Evolutionary conservation across 495 filamentous ascomycete genomes (phyloP).

Genomic region (Viridothelium virens): DNA sequence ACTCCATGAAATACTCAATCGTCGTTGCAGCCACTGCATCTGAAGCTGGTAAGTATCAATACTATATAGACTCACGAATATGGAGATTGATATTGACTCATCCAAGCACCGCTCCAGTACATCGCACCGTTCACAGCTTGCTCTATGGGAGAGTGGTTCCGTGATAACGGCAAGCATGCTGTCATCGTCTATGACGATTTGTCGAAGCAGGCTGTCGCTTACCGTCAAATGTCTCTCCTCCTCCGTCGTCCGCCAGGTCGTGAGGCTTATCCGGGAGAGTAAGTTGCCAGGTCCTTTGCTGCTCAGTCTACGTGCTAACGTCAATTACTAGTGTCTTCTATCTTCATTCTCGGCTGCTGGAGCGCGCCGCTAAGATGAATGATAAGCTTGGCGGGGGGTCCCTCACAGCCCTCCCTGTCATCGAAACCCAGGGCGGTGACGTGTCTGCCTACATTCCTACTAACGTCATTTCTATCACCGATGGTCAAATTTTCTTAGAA

Average conservation of each 20-base stretch:
- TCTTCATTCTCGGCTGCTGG: conserved; percentile 98
- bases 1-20: conserved; percentile 97
- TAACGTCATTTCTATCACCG: conserved; percentile 99
- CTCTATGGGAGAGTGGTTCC: conserved; percentile 78
- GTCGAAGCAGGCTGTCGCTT: conserved; percentile 98
- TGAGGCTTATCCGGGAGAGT: conserved; percentile 99
- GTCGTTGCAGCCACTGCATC: conserved; percentile 95
- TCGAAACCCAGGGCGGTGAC: conserved; percentile 99
- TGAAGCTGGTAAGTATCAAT: too few relatives aligned
- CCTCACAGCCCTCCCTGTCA: conserved; percentile 93
- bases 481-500: conserved; percentile 99
- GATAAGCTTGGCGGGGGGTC: conserved; percentile 93
- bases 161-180: conserved; percentile 87
- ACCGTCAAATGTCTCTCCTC: conserved; percentile 99
- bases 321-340: conserved; percentile 70
- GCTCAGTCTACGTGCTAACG: conserved; percentile 26
- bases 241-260: conserved; percentile 98
- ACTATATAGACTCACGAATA: too few relatives aligned
- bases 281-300: conserved; percentile 26
- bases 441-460: conserved; percentile 99
- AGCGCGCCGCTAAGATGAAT: conserved; percentile 99
- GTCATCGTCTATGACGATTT: conserved; percentile 94
- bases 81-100: too few relatives aligned
- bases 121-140: conserved; percentile 88
- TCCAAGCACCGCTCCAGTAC: conserved; percentile 85